A percentile compares a stretch with the other conserved stretches of the same genome.
phyloP scores from a whole-genome alignment of 495 filamentous ascomycete genomes.

The Daldinia vernicosa region DNA sequence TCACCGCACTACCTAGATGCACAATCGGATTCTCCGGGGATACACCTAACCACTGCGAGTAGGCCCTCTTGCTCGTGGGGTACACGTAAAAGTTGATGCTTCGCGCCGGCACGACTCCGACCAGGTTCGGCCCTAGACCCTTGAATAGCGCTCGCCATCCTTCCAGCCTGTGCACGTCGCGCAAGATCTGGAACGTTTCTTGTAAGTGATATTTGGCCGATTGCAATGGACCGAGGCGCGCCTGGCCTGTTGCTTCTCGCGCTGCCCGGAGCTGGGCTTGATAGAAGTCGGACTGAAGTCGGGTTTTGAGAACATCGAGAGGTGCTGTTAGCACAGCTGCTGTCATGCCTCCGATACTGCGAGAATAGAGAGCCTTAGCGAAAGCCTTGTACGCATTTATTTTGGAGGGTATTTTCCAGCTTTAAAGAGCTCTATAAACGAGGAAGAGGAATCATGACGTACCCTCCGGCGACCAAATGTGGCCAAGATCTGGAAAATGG shows the following conservation, averaged over 20 bases:
- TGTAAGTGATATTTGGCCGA: slow-evolving; percentile 68
- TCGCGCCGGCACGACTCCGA: slow-evolving; percentile 86
- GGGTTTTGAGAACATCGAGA: slow-evolving; percentile 89
- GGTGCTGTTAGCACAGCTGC: slow-evolving; percentile 85
- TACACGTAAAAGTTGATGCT: slow-evolving; percentile 91
- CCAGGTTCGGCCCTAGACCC: slow-evolving; percentile 85
- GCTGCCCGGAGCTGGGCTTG: slow-evolving; percentile 68
- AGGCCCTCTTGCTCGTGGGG: slow-evolving; percentile 84
- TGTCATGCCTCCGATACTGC: slow-evolving; percentile 86
- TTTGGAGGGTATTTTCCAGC: not conserved
- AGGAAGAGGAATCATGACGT: slow-evolving; percentile 39
- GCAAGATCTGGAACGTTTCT: slow-evolving; percentile 84
- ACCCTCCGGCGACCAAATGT: slow-evolving; percentile 90
- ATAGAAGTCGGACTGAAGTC: slow-evolving; percentile 91
- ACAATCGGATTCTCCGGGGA: slow-evolving; percentile 74
- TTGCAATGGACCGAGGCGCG: slow-evolving; percentile 56
- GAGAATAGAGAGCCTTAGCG: slow-evolving; percentile 18
- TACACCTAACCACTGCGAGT: slow-evolving; percentile 70
- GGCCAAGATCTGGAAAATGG: slow-evolving; percentile 82
- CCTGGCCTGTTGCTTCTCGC: slow-evolving; percentile 50
- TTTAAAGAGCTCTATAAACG: slow-evolving; percentile 9
- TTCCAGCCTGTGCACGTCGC: slow-evolving; percentile 77
- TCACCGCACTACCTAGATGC: slow-evolving; percentile 75
- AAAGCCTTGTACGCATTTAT: not conserved
- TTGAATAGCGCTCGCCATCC: slow-evolving; percentile 88